A percentile compares a stretch with the other conserved stretches of the same genome.
phyloP scores from a whole-genome alignment of 345 rosid genomes.

The Lumnitzera littorea region DNA sequence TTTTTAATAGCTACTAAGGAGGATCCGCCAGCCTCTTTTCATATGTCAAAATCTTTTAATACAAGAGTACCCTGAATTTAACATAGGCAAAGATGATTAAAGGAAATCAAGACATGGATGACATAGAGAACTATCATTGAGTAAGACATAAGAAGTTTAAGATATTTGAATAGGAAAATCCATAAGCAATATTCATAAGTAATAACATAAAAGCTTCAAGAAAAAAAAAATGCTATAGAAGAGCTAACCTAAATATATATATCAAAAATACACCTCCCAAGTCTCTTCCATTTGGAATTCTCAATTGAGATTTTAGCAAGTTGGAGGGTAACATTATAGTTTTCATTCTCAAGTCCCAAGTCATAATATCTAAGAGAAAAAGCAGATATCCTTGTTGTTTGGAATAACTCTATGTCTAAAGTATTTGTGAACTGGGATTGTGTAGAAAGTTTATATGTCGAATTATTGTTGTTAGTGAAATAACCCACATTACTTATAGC shows the following conservation, averaged over 20 bases:
- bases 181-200: background rate
- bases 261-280: conserved; percentile 44
- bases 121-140: too few species aligned
- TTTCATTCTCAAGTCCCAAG: conserved; percentile 76
- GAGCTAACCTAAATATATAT: conserved; percentile 40
- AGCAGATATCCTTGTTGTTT: conserved; percentile 58
- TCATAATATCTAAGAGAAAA: conserved; percentile 73
- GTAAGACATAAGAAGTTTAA: too few species aligned
- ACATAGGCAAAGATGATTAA: background rate
- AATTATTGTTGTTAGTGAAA: conserved; percentile 23
- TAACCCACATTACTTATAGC: conserved; percentile 40
- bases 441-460: conserved; percentile 17
- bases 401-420: conserved; percentile 28
- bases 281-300: conserved; percentile 28
- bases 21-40: conserved; percentile 22
- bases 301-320: conserved; percentile 32
- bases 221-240: background rate
- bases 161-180: background rate
- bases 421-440: conserved; percentile 31
- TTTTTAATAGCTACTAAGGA: conserved; percentile 18
- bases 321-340: conserved; percentile 44
- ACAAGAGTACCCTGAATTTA: conserved; percentile 38
- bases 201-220: background rate
- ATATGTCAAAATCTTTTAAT: conserved; percentile 42
- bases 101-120: background rate